Evolutionary conservation across 805 yeast species (phyloP), one percentile per base, ranked within the genome.

Genomic region (Schizosaccharomyces osmophilus): DNA sequence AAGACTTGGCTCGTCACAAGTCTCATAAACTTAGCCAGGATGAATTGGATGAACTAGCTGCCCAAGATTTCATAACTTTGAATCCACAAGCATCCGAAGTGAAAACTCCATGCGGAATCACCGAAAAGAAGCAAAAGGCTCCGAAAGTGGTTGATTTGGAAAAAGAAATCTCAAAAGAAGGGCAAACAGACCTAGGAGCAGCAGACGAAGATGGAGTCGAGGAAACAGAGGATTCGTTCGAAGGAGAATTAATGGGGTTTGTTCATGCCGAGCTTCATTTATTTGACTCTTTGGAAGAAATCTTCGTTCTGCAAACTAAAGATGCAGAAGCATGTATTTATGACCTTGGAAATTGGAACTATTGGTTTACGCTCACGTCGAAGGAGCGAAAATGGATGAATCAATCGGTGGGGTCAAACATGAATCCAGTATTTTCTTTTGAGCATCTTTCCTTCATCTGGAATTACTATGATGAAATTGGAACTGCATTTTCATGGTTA

Each of bases 371-470:
- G 36, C 41, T 59, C 19, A 22, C 29, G 17, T 19, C 54, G 13
- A 42, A 66, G 4, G 65, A 65, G 1, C 66, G 68, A 4, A 65
- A 69, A 2, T 62, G 73, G 24, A 63, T 81, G 4, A 79, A 78
- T 1, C 69, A 76, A 4, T 69, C 68, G 3, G 69, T 84, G 26
- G 68, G 73, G 11, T 75, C 79, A 13, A 75, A 76, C 36, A 72
- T 87, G 71, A 82, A 78, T 67, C 87, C 93, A 1, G 75, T 78
- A n/a, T 82, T 85, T 68, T 81, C 82, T 67, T 76, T 74, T 64
- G 81, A 77, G 63, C 72, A 77, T 41, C 58, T 70, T 15, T 76
- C 85, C 0, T 84, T 87, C 65, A 77, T 84, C 15, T 87, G 86
- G 76, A 84, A 85, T 68, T 76, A 79, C 64, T 72, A 71, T 32